A percentile compares a stretch with the other conserved stretches of the same genome.
phyloP scores from a whole-genome alignment of 306 rosid genomes.

The Malus sieversii region DNA sequence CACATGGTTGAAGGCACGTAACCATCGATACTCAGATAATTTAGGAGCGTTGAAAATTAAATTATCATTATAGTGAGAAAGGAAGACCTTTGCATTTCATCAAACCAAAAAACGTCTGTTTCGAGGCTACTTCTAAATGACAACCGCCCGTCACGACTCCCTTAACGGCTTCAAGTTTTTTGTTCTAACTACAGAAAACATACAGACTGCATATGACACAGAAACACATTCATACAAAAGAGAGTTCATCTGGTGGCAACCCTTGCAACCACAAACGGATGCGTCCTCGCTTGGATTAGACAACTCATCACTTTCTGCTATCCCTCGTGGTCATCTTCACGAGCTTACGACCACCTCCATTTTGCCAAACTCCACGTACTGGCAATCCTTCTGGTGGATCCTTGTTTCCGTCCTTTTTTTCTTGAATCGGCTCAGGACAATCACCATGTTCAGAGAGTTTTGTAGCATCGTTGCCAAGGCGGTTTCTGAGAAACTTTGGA shows the following conservation, averaged over 20 bases:
- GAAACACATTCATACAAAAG: background rate
- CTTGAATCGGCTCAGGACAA: constrained; percentile 14
- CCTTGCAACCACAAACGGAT: background rate
- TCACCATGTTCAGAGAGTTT: constrained; percentile 43
- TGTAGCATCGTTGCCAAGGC: constrained; percentile 67
- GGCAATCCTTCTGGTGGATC: constrained; percentile 49
- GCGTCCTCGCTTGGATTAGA: background rate
- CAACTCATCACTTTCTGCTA: background rate
- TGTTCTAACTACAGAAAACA: background rate
- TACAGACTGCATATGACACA: background rate
- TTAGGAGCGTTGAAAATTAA: too few relatives aligned
- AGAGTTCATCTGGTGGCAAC: background rate
- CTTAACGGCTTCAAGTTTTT: background rate
- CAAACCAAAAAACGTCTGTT: background rate
- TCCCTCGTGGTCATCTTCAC: constrained; percentile 8
- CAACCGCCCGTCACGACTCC: background rate
- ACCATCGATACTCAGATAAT: too few relatives aligned
- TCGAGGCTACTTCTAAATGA: background rate
- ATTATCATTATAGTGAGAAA: too few relatives aligned
- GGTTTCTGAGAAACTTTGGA: constrained; percentile 63
- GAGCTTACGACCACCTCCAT: constrained; percentile 60
- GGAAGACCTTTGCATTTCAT: background rate
- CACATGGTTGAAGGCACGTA: too few relatives aligned
- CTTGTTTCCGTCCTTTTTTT: constrained; percentile 20
- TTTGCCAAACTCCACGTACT: constrained; percentile 80